Conservation (phyloP, 192 early-diverging fungal genomes). For the Gaertneriomyces sp. region DNA sequence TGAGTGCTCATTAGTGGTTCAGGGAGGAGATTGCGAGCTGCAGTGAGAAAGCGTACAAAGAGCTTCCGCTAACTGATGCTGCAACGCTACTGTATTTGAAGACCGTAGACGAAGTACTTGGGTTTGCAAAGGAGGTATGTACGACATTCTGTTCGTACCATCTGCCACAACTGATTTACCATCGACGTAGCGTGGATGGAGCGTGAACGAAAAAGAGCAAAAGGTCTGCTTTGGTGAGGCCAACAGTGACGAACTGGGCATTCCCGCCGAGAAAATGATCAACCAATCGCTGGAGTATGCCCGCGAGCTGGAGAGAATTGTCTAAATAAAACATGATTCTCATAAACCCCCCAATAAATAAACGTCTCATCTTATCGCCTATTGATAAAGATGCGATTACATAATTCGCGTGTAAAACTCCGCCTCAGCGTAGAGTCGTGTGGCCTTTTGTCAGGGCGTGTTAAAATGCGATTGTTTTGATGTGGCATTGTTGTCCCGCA, state of each 20-base stretch:
- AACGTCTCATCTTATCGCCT: not conserved
- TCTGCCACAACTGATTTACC: not conserved
- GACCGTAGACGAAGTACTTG: slow-evolving; percentile 71
- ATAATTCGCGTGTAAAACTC: no score
- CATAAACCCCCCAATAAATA: not conserved
- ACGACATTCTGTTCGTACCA: not conserved
- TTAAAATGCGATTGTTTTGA: no score
- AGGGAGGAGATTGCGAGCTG: slow-evolving; percentile 96
- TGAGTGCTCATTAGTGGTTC: not conserved
- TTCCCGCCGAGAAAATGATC: slow-evolving; percentile 82
- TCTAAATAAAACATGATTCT: slow-evolving; percentile 6
- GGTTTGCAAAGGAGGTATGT: slow-evolving; percentile 78
- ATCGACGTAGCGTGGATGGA: slow-evolving; percentile 67
- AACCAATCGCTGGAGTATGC: slow-evolving; percentile 85
- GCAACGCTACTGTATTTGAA: slow-evolving; percentile 90
- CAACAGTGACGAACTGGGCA: slow-evolving; percentile 54
- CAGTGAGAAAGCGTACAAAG: slow-evolving; percentile 88
- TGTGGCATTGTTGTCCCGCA: no score
- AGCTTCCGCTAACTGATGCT: slow-evolving; percentile 81
- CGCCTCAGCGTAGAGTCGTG: no score
- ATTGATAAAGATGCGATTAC: no score
- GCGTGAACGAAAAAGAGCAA: slow-evolving; percentile 70
- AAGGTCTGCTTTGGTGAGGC: slow-evolving; percentile 69
- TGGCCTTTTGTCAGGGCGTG: no score
- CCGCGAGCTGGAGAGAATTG: slow-evolving; percentile 93